Evolutionary conservation across 1,284 basidiomycete species (phyloP), one percentile per base, ranked within the genome.

Genomic region (Cutaneotrichosporon mucoides): DNA sequence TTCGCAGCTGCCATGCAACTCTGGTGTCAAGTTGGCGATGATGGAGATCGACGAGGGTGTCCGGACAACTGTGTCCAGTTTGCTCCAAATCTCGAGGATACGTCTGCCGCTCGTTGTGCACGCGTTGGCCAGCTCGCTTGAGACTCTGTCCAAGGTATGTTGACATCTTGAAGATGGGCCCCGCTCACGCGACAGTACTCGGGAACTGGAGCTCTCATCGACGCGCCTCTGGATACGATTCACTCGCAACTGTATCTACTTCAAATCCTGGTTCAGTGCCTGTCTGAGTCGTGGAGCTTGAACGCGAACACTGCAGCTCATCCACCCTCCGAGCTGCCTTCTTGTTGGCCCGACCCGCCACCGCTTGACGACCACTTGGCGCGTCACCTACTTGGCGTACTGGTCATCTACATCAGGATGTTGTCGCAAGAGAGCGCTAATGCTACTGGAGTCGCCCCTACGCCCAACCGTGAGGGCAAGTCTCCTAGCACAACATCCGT

Each of bases 171-270:
- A 36, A 35, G 86, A 66, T 10, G 12, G 10, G n/a, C 62, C 73
- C 34, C 78, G 79, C 16, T 59, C 33, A 55, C 48, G 13, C 45
- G 43, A 81, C 82, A 50, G 72, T 73, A 75, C 66, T 66, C 72
- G 2, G 59, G 54, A 38, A 63, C 66, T 24, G 57, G 68, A 4
- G 66, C 71, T 2, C 64, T 73, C 15, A 53, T 61, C 41, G 81
- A 83, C 60, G 80, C 84, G 60, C 82, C 85, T 0, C 81, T 89
- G 24, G 87, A 90, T 63, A 83, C 88, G 53, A 83, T 95, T 7
- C 91, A 95, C 70, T 95, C 92, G 0, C 90, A 95, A 73, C 82
- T 96, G 1, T 92, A 92, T 69, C 79, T 96, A 36, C 82, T 96
- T 66, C 92, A 95, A 77, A 85, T 95, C 44, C 79, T 97, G 15